Base-by-base conservation (phyloP, 345 rosid species). In the Capsella bursapastoris region DNA sequence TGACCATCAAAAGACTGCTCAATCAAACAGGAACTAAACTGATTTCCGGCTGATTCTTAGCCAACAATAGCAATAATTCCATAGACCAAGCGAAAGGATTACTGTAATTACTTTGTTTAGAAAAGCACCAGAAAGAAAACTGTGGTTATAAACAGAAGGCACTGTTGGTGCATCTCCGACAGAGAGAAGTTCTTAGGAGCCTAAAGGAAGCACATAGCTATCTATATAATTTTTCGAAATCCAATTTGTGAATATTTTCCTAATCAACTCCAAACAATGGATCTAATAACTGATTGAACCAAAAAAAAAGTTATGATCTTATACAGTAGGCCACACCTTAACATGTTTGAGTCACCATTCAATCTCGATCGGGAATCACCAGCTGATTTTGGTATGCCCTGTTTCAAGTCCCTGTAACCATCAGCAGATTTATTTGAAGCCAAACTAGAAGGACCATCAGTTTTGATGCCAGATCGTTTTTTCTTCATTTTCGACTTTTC, bases 401-500 rank as follows among this genome's bases (percentile, higher is more conserved):
- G 94, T 80, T 92, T 92, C 50, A 82, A 63, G 76, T 92, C 98
- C 71, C 97, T 84, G 75, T 80, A 84, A 65, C 89, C 88, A 80
- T 96, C 94, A 13, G 58, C 66, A 32, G 85, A 80, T 83, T 89
- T 96, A 73, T 87, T 38, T 29, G 88, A 83, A 45, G 77, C 73
- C 79, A 80, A 68, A 78, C 75, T 83, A 59, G 90, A 75, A 72
- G 96, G 78, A 72, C 74, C 84, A 75, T 90, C 98, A 27, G 87
- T 80, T 83, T 88, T 92, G 82, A 89, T 95, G 60, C 87, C 96
- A 79, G 99, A 90, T 37, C 98, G 96, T 68, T 89, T 96, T 86
- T 92, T 95, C 89, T 90, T 96, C 88, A 89, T 84, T 86, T 90
- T 96, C 58, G 90, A 66, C 84, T 90, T 96, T 77, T 96, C 99